These are phyloP conservation scores for Pelargonium fulgidum DNA, from an alignment of 441 rosid species.

Conservation along the genomic window DNA sequence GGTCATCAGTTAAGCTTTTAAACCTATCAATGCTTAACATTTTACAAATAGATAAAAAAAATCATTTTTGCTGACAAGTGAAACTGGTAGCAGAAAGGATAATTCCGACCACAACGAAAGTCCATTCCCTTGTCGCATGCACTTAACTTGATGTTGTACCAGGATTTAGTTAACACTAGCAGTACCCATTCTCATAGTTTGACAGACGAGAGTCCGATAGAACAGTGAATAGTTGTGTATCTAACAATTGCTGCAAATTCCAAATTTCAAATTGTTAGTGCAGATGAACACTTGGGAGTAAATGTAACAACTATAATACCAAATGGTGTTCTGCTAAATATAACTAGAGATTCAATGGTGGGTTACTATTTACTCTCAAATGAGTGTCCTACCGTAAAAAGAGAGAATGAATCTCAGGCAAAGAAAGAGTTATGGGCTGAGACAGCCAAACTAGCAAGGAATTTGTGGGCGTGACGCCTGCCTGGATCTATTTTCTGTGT, in stretches of 20 bases:
- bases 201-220: conserved; percentile 72
- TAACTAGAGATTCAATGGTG: no score
- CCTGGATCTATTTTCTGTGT: no score
- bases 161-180: conserved; percentile 22
- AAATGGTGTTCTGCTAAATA: background rate
- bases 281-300: background rate
- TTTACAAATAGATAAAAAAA: no score
- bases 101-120: no score
- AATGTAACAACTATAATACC: background rate
- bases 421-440: background rate
- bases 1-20: no score
- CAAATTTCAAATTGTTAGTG: conserved; percentile 9
- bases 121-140: background rate
- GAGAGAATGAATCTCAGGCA: background rate
- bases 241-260: conserved; percentile 61
- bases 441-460: no score
- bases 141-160: background rate
- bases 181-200: conserved; percentile 56
- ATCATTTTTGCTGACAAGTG: no score
- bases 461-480: no score
- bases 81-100: no score
- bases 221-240: conserved; percentile 77
- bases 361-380: no score
- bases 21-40: no score
- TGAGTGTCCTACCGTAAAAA: no score